Base-by-base conservation (phyloP, 306 rosid genomes). In the Casuarina glauca region DNA sequence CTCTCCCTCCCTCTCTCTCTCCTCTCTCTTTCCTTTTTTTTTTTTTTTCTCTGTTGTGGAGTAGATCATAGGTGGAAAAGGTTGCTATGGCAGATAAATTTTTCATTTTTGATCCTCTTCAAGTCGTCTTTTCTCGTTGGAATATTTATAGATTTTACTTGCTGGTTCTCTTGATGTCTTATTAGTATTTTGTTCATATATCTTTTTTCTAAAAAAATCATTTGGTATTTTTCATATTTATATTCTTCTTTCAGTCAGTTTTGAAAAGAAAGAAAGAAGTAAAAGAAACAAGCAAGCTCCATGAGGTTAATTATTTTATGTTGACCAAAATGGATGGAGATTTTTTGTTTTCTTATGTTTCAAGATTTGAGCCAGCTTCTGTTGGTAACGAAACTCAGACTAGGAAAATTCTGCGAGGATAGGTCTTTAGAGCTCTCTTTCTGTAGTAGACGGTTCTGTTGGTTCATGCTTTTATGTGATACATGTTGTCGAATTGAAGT, bases 401-500 rank as follows among this genome's bases (percentile, higher is more conserved):
- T 41, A 42, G 71, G 35, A 62, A 3, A 67, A 17, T 41, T 42
- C 42, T 67, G 4, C 2, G 8, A 67, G 51, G 35, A 51, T 61
- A 26, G 32, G 26, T 45, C 67, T 78, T 42, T 50, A 74, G 39
- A 20, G 17, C 66, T 41, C 45, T 75, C 49, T 39, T 57, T 69
- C 70, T 17, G 19, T 63, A 52, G 64, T 43, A 6, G 66, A 58
- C 9, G 45, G 19, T 70, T 70, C 50, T 58, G n/a, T 71, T 6
- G 67, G 69, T 71, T 58, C 44, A 9, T 64, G 60, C 35, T 76
- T 62, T 74, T 53, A 8, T 71, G 12, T 78, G 74, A 38, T 61
- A 51, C 44, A 35, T 64, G 72, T 73, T 66, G 75, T 53, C 69
- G 55, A 69, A 52, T 19, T 68, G 74, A 81, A 61, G 49, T 71